Evolutionary conservation across 2,329 filamentous ascomycete species (phyloP).

Genomic region (Colletotrichum endophyticum): DNA sequence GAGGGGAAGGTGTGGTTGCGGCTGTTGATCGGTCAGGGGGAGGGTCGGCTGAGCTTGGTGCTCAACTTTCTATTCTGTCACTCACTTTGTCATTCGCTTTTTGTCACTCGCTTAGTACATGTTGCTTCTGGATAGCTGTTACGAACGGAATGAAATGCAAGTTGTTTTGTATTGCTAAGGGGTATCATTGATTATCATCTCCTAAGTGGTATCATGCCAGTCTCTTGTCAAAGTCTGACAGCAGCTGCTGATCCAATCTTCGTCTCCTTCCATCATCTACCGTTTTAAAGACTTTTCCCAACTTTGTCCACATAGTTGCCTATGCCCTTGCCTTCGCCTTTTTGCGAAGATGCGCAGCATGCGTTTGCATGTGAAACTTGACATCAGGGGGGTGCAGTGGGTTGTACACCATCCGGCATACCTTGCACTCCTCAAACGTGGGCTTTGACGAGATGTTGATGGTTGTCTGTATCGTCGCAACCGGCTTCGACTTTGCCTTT

Average conservation of each 20-base stretch:
- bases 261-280: not conserved
- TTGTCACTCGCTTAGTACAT: not conserved
- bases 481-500: constrained; percentile 14
- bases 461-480: constrained; percentile 42
- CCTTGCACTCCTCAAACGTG: constrained; percentile 46
- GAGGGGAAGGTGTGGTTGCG: not conserved
- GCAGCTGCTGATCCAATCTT: not conserved
- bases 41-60: not conserved
- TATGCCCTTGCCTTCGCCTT: not conserved
- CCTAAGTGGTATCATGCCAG: not conserved
- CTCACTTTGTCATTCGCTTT: not conserved
- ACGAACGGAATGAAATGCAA: not conserved
- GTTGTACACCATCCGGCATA: constrained; percentile 49
- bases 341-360: constrained; percentile 21
- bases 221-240: not conserved
- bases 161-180: not conserved
- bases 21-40: not conserved
- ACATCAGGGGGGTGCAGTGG: constrained; percentile 48
- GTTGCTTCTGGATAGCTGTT: not conserved
- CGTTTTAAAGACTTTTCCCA: not conserved
- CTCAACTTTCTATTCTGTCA: not conserved
- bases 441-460: constrained; percentile 47
- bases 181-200: constrained; percentile 11
- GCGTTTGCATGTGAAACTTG: constrained; percentile 44
- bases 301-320: rapidly evolving